A percentile compares a stretch with the other conserved stretches of the same genome.
Conservation (phyloP, 768 basidiomycete species). For the Tricholoma furcatifolium region DNA sequence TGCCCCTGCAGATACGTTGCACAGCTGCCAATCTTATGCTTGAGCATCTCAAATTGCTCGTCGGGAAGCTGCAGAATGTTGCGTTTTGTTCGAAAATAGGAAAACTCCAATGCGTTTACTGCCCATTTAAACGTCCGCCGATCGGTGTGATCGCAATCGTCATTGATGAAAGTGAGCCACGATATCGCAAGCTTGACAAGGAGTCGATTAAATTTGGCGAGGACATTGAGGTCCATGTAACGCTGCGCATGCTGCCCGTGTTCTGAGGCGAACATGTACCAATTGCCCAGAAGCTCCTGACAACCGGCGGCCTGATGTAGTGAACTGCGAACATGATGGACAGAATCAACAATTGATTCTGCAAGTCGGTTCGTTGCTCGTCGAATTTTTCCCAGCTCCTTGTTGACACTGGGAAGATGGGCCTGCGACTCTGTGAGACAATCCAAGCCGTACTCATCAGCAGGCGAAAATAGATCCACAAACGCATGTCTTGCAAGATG, state of each 20-base stretch:
- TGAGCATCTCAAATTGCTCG: constrained; percentile 87
- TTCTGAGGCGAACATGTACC: constrained; percentile 96
- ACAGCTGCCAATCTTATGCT: constrained; percentile 90
- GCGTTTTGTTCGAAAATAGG: constrained; percentile 81
- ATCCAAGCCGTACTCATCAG: constrained; percentile 61
- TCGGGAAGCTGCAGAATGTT: constrained; percentile 88
- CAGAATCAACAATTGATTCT: constrained; percentile 90
- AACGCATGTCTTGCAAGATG: constrained; percentile 77
- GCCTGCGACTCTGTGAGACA: constrained; percentile 82
- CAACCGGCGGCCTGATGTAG: constrained; percentile 58
- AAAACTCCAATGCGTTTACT: constrained; percentile 92
- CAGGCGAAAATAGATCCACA: constrained; percentile 55
- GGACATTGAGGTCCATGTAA: constrained; percentile 74
- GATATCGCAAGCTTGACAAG: constrained; percentile 91
- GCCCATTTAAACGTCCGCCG: constrained; percentile 98
- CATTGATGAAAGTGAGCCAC: constrained; percentile 98
- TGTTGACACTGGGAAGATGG: constrained; percentile 86
- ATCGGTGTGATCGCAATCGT: constrained; percentile 95
- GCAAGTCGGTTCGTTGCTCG: constrained; percentile 87
- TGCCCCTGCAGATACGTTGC: constrained; percentile 97
- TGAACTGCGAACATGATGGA: constrained; percentile 78
- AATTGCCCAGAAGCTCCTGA: constrained; percentile 89
- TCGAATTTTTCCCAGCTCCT: constrained; percentile 87
- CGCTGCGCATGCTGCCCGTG: constrained; percentile 89
- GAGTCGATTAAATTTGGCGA: constrained; percentile 77